Evolutionary conservation across 805 yeast species (phyloP).

Genomic region (Candida argentea): DNA sequence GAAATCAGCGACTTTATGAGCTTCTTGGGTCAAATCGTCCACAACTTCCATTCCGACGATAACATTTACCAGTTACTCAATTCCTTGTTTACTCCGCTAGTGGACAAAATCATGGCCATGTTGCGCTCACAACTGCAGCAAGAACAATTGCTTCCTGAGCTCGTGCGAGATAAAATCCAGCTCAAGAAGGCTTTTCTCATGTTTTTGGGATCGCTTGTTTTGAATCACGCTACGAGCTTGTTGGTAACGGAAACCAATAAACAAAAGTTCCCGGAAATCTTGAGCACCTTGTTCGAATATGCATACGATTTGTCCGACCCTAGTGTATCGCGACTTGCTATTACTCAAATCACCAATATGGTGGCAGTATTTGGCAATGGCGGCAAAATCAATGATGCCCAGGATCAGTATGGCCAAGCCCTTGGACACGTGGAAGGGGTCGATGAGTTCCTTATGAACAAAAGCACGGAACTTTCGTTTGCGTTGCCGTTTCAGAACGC

Average conservation of each 20-base stretch:
- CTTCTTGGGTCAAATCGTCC: constrained; percentile 82
- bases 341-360: constrained; percentile 58
- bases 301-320: constrained; percentile 57
- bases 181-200: constrained; percentile 64
- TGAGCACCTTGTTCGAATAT: constrained; percentile 55
- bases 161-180: constrained; percentile 51
- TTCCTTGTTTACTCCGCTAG: constrained; percentile 64
- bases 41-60: constrained; percentile 57
- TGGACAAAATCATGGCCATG: constrained; percentile 48
- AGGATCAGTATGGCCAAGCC: constrained; percentile 40
- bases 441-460: constrained; percentile 58
- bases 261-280: constrained; percentile 45
- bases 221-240: constrained; percentile 72
- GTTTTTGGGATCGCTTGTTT: constrained; percentile 56
- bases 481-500: constrained; percentile 71
- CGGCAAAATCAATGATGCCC: constrained; percentile 45
- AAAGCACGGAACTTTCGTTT: constrained; percentile 56
- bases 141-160: constrained; percentile 42
- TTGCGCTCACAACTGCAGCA: constrained; percentile 25
- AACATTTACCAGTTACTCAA: constrained; percentile 65
- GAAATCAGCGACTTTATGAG: constrained; percentile 77
- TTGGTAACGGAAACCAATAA: constrained; percentile 63
- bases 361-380: constrained; percentile 52
- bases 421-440: constrained; percentile 57
- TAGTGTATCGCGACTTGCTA: constrained; percentile 54